Conservation (phyloP, 495 filamentous ascomycete species). For the Hyaloscypha variabilis region DNA sequence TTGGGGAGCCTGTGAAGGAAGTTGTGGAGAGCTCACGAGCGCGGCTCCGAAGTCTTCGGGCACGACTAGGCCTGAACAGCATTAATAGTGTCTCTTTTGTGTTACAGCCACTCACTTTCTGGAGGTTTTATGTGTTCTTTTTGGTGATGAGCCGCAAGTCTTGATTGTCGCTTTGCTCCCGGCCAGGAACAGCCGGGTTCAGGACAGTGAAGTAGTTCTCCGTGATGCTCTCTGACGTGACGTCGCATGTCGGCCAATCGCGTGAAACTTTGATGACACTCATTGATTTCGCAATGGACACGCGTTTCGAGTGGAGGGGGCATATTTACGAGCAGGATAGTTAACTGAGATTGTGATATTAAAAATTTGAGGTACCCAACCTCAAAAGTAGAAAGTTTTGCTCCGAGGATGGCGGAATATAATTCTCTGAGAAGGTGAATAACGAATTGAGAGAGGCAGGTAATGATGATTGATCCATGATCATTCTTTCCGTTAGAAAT, state of each 20-base stretch:
- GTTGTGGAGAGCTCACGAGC: not conserved
- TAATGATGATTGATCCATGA: no score
- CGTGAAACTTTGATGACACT: not conserved
- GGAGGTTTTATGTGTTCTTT: not conserved
- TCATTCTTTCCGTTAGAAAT: no score
- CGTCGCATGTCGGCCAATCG: not conserved
- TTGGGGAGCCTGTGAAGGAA: not conserved
- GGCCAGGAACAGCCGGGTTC: not conserved
- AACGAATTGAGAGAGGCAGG: no score
- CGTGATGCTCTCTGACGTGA: not conserved
- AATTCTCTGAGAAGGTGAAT: no score
- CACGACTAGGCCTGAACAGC: not conserved
- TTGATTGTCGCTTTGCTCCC: not conserved
- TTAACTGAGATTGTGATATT: no score
- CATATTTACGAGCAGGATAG: not conserved
- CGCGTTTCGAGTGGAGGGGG: not conserved
- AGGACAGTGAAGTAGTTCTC: not conserved
- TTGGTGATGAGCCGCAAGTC: not conserved
- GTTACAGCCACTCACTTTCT: not conserved
- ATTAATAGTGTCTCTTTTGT: not conserved
- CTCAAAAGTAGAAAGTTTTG: no score
- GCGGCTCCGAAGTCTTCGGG: not conserved
- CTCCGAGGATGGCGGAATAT: no score
- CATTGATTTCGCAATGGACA: not conserved
- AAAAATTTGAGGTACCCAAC: no score